phyloP scores from a whole-genome alignment of 129 eudicot species.

The Kitagawia praeruptora region DNA sequence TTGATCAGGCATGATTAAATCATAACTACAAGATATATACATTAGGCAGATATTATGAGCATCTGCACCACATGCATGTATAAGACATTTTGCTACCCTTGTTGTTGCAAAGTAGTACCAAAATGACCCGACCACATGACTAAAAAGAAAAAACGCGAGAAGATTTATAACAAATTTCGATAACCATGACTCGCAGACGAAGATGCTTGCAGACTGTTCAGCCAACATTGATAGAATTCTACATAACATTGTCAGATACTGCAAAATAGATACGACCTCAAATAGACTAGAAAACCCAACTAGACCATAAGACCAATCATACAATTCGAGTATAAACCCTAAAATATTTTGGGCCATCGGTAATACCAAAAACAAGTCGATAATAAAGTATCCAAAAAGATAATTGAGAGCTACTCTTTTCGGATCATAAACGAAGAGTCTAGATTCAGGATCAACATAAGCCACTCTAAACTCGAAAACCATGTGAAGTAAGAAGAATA shows the following conservation, averaged over 20 bases:
- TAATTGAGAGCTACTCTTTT: conserved; percentile 57
- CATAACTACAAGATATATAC: no score
- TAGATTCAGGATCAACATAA: conserved; percentile 20
- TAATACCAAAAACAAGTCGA: conserved; percentile 60
- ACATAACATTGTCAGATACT: conserved; percentile 60
- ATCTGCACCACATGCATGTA: conserved; percentile 37
- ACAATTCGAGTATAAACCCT: no score
- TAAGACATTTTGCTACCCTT: conserved; percentile 81
- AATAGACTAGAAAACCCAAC: no score
- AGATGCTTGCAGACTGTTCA: conserved; percentile 48
- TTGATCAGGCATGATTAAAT: no score
- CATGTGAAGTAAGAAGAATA: no score
- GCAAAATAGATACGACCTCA: conserved; percentile 24
- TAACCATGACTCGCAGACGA: conserved; percentile 26
- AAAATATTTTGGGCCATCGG: conserved; percentile 27
- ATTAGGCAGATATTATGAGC: conserved; percentile 5
- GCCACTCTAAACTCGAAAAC: no score
- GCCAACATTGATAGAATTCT: conserved; percentile 46
- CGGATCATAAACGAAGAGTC: conserved; percentile 76
- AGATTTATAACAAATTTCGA: conserved; percentile 46
- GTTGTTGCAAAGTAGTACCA: conserved; percentile 60
- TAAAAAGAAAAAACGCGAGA: conserved; percentile 36
- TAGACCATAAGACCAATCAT: no score
- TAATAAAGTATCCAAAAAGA: conserved; percentile 49
- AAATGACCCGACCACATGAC: conserved; percentile 59